These are phyloP conservation scores for Serendipita sp. DNA, from an alignment of 768 basidiomycete species.

Conservation along the genomic window DNA sequence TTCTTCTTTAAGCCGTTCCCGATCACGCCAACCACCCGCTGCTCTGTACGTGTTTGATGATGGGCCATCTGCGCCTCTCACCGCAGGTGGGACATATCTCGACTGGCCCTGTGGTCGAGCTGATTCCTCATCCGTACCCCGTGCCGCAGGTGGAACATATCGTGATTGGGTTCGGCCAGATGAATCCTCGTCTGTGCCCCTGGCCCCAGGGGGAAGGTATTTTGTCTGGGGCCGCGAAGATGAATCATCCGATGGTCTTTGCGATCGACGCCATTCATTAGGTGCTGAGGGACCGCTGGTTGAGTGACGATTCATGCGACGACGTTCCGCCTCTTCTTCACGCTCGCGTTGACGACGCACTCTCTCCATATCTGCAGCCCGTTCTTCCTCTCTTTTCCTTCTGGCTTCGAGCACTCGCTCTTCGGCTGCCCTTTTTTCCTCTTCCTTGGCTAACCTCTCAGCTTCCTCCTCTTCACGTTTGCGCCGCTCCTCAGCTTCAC, in stretches of 20 bases:
- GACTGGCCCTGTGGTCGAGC: constrained; percentile 5
- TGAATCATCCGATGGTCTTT: background rate
- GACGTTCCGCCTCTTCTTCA: constrained; percentile 23
- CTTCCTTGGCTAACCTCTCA: constrained; percentile 31
- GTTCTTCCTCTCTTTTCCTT: constrained; percentile 36
- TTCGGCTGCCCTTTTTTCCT: constrained; percentile 45
- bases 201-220: background rate
- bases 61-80: background rate
- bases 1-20: background rate
- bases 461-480: constrained; percentile 35
- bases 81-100: background rate
- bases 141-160: no score
- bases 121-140: no score
- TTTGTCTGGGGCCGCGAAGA: background rate
- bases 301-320: constrained; percentile 9
- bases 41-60: background rate
- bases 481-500: constrained; percentile 38
- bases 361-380: constrained; percentile 21
- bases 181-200: background rate
- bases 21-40: constrained; percentile 9
- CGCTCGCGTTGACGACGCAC: constrained; percentile 20
- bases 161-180: no score
- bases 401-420: constrained; percentile 37
- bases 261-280: background rate
- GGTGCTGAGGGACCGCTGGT: constrained; percentile 8